Base-by-base conservation (phyloP, 2,329 filamentous ascomycete species). In the Apiospora sp. region DNA sequence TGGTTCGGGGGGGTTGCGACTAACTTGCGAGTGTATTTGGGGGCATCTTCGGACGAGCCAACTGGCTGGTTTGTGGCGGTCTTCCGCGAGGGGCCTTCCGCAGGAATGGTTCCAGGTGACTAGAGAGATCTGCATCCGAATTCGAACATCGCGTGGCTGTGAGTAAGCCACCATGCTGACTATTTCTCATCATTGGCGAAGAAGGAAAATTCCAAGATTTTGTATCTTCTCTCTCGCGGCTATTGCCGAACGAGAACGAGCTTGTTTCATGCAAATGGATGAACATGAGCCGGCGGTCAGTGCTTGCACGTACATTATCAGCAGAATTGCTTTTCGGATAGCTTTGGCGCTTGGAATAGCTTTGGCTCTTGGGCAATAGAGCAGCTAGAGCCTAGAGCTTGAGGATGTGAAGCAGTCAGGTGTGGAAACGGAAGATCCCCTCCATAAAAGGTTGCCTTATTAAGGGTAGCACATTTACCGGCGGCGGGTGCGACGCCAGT, bases 81-180 rank as follows among this genome's bases (percentile, higher is more conserved):
- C 27, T 30, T 30, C 27, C 27, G 27, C 54, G 27, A 34, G 27
- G 14, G 27, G 16, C 37, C 37, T 41, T 41, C 10, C 10, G 37
- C 27, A 30, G 27, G 24, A 30, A 16, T 16, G 13, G 51, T 34
- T 16, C 51, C 14, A 1, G 19, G 51, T 30, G 27, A 58, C 27
- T 54, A 12, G 13, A 30, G 51, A 13, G 51, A 54, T 54, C 51
- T 27, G 27, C 54, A 30, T 54, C 27, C 14, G 19, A 19, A 16
- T 27, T 34, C 34, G 27, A 16, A 58, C 8, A 34, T 34, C 14
- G 51, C 6, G 14, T 34, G 16, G 54, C 27, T 22, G 27, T 61
- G 54, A 61, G 54, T 61, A 27, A 34, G 54, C 54, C 27, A 19
- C 54, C 54, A 61, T 34, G 54, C 54, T 61, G 54, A 61, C 54